Conservation (phyloP, 2,329 filamentous ascomycete species). For the Nothophoma quercina region DNA sequence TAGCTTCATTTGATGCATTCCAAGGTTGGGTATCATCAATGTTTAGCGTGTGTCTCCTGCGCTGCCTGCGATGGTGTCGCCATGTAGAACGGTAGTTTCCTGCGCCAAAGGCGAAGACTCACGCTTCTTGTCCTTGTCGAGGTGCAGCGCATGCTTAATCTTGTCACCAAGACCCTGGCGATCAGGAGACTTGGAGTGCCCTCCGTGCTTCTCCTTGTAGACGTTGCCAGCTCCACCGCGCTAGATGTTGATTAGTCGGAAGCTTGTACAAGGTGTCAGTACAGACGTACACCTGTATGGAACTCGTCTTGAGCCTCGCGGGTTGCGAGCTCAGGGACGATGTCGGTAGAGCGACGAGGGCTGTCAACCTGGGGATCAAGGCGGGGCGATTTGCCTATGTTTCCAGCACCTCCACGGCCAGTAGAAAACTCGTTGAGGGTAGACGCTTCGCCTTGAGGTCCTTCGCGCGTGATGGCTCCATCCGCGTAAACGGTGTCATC, state of each 20-base stretch:
- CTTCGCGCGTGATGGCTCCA: slow-evolving; percentile 57
- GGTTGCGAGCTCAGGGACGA: slow-evolving; percentile 55
- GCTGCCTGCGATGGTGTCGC: slow-evolving; percentile 3
- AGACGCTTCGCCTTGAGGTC: slow-evolving; percentile 50
- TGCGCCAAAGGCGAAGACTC: slow-evolving; percentile 39
- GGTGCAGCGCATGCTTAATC: slow-evolving; percentile 52
- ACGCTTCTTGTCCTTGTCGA: slow-evolving; percentile 48
- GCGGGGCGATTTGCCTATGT: slow-evolving; percentile 49
- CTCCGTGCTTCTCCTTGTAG: slow-evolving; percentile 57
- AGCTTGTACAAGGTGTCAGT: no score
- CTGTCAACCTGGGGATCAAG: slow-evolving; percentile 34
- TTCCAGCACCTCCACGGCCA: slow-evolving; percentile 53
- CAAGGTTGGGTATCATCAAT: slow-evolving; percentile 4
- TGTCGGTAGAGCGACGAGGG: slow-evolving; percentile 48
- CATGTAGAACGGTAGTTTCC: slow-evolving; percentile 23
- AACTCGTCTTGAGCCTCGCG: slow-evolving; percentile 53
- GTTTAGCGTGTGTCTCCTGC: slow-evolving; percentile 21
- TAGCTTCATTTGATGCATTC: background rate
- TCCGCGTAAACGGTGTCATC: slow-evolving; percentile 58
- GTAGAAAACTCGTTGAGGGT: slow-evolving; percentile 51
- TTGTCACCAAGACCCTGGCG: slow-evolving; percentile 53
- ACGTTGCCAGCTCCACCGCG: slow-evolving; percentile 58
- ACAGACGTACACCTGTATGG: slow-evolving; percentile 54
- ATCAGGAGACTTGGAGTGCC: slow-evolving; percentile 51
- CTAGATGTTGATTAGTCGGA: slow-evolving; percentile 32